Evolutionary conservation across 2,329 filamentous ascomycete genomes (phyloP).

Genomic region (Chrysoporthe cubensis): DNA sequence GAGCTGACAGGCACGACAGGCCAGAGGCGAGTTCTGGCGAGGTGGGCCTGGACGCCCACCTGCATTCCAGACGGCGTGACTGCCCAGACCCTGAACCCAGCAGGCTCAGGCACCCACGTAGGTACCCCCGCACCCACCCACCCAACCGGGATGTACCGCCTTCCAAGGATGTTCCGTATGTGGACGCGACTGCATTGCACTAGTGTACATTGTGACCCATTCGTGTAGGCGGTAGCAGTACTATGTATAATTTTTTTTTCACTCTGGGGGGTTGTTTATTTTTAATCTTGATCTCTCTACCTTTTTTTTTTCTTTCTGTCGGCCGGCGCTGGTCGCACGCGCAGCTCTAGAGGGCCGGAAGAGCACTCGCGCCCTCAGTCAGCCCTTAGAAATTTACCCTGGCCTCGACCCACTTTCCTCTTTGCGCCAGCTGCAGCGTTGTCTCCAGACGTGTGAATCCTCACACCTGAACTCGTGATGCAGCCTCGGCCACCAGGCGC

Average conservation of each 20-base stretch:
- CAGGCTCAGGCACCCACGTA: not conserved
- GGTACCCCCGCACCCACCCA: not conserved
- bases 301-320: no score
- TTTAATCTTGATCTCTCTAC: not conserved
- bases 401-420: slow-evolving; percentile 5
- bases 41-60: not conserved
- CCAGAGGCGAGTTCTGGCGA: not conserved
- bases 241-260: no score
- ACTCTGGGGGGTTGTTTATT: not conserved
- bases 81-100: not conserved
- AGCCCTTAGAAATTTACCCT: not conserved
- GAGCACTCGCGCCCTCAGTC: not conserved
- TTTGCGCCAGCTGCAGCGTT: not conserved
- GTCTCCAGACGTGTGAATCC: not conserved
- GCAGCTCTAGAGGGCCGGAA: no score
- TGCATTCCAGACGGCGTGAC: not conserved
- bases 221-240: not conserved
- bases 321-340: no score
- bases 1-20: not conserved
- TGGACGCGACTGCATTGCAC: slow-evolving; percentile 1
- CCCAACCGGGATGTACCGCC: slow-evolving; percentile 4
- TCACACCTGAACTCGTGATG: not conserved
- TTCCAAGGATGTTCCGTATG: not conserved
- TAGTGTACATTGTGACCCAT: not conserved
- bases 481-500: not conserved